These are phyloP conservation scores for Begonia loranthoides DNA, from an alignment of 306 rosid species.

Conservation along the genomic window DNA sequence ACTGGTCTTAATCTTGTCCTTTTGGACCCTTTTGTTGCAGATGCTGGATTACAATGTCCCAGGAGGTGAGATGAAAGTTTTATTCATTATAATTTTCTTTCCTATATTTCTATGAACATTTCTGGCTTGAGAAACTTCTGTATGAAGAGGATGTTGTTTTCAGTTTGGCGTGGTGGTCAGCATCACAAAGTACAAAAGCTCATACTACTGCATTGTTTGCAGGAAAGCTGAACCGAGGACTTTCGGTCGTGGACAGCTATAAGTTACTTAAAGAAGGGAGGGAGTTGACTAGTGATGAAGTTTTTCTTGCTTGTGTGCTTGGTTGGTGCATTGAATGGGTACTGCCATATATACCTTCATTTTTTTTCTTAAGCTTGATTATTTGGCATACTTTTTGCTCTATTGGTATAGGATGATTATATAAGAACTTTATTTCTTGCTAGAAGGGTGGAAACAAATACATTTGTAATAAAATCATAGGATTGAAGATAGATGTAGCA, in stretches of 20 bases:
- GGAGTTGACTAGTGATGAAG: slow-evolving; percentile 23
- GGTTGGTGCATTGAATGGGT: slow-evolving; percentile 60
- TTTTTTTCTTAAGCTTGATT: neutral
- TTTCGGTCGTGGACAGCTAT: slow-evolving; percentile 34
- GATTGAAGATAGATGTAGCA: too few relatives aligned
- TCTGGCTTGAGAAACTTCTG: neutral
- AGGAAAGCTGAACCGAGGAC: slow-evolving; percentile 40
- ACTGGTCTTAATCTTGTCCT: neutral
- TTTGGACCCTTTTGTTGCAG: slow-evolving; percentile 15
- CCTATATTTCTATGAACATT: neutral
- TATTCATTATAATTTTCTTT: neutral
- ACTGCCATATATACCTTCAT: slow-evolving; percentile 1
- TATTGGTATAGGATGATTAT: too few relatives aligned
- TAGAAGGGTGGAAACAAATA: too few relatives aligned
- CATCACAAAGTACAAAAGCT: neutral
- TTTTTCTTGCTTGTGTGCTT: slow-evolving; percentile 29
- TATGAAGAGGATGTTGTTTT: neutral
- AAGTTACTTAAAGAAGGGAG: slow-evolving; percentile 22
- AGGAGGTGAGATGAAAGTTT: slow-evolving; percentile 19
- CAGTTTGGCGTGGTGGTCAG: neutral
- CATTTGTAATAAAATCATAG: too few relatives aligned
- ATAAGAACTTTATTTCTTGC: too few relatives aligned
- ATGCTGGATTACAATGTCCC: slow-evolving; percentile 44
- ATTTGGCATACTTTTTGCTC: neutral
- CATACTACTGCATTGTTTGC: neutral